phyloP scores from a whole-genome alignment of 192 early-diverging fungal species.

The Linnemannia elongata region DNA sequence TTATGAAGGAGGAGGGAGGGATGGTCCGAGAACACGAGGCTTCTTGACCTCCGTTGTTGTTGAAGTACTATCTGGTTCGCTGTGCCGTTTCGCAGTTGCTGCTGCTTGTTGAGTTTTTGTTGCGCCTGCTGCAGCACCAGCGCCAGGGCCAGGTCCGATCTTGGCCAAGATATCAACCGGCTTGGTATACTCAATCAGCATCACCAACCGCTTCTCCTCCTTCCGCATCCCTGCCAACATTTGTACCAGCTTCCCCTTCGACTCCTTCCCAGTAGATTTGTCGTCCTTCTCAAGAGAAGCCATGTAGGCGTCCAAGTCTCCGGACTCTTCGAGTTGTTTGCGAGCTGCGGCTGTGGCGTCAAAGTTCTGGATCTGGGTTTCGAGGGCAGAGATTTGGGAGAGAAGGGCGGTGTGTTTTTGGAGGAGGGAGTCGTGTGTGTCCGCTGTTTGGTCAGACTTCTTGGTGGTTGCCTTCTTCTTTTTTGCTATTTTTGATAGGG shows the following conservation, averaged over 20 bases:
- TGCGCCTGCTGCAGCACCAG: too few species aligned
- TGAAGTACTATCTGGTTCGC: background rate
- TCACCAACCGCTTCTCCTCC: constrained; percentile 58
- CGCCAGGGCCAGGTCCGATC: constrained; percentile 15
- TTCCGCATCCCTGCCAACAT: constrained; percentile 62
- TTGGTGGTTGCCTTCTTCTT: constrained; percentile 49
- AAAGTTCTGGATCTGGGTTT: constrained; percentile 46
- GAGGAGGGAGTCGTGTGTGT: constrained; percentile 73
- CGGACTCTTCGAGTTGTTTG: constrained; percentile 48
- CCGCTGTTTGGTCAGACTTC: constrained; percentile 58
- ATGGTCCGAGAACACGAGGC: constrained; percentile 37
- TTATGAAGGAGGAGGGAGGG: constrained; percentile 30
- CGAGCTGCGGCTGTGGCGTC: constrained; percentile 30
- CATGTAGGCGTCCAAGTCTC: constrained; percentile 81
- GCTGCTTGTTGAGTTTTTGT: background rate
- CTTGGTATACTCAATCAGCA: constrained; percentile 63
- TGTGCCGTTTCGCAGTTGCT: background rate
- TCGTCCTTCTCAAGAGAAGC: constrained; percentile 61
- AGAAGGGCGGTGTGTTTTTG: too few species aligned
- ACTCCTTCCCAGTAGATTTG: constrained; percentile 42
- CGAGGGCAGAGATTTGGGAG: constrained; percentile 44
- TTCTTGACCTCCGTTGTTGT: constrained; percentile 7
- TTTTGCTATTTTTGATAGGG: constrained; percentile 25
- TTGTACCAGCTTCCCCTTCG: constrained; percentile 56
- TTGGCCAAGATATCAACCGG: constrained; percentile 58